phyloP scores from a whole-genome alignment of 2,329 filamentous ascomycete genomes.

The Dendrostoma leiphaemia region DNA sequence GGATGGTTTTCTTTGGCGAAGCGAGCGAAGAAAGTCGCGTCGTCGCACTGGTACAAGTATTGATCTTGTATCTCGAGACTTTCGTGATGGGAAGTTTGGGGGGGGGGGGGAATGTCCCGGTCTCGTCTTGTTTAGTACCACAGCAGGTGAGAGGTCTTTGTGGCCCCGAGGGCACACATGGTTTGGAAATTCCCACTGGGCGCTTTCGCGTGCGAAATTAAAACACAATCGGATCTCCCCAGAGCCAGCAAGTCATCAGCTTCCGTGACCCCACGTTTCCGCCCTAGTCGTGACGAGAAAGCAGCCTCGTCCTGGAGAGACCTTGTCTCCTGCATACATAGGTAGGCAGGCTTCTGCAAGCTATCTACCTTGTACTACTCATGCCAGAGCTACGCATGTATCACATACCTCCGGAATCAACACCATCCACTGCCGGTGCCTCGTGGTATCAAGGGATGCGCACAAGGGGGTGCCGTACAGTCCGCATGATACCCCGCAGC shows the following conservation, averaged over 20 bases:
- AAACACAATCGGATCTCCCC: not conserved
- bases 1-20: not conserved
- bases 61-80: not conserved
- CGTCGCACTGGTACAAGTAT: conserved; percentile 3
- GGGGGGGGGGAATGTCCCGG: too few species aligned
- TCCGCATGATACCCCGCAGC: not conserved
- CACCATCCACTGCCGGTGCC: not conserved
- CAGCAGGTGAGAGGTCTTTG: too few species aligned
- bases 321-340: not conserved
- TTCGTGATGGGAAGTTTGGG: too few species aligned
- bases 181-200: too few species aligned
- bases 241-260: conserved; percentile 6
- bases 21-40: not conserved
- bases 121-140: too few species aligned
- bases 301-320: not conserved
- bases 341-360: too few species aligned
- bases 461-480: too few species aligned
- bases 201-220: not conserved
- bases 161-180: not conserved
- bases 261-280: conserved; percentile 7
- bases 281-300: not conserved
- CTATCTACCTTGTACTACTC: not conserved
- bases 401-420: not conserved
- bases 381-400: too few species aligned
- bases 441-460: not conserved